These are phyloP conservation scores for Neoscytalidium dimidiatum DNA, from an alignment of 2,329 filamentous ascomycete genomes.

Conservation along the genomic window DNA sequence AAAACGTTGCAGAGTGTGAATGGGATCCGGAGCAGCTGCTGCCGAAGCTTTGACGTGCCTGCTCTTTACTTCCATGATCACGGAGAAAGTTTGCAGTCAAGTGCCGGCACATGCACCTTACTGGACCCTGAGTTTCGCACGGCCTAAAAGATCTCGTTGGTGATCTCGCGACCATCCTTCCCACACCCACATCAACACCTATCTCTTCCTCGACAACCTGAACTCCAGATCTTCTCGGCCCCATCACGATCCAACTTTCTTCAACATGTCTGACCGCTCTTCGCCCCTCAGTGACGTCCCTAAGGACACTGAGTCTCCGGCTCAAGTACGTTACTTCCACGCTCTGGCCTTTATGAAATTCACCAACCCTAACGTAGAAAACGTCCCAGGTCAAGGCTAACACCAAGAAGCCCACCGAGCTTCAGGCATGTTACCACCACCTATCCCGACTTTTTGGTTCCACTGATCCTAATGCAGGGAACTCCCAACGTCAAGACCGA, in stretches of 20 bases:
- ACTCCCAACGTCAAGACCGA: too few relatives aligned
- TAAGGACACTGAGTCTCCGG: neutral
- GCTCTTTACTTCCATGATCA: neutral
- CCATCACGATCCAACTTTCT: neutral
- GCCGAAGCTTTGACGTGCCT: neutral
- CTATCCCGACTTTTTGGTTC: too few relatives aligned
- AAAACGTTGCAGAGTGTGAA: neutral
- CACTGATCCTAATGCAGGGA: too few relatives aligned
- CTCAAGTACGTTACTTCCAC: neutral
- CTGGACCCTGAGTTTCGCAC: neutral
- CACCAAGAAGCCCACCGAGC: too few relatives aligned
- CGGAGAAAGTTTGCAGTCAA: neutral
- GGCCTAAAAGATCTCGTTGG: neutral
- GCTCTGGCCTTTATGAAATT: too few relatives aligned
- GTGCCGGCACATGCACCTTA: neutral
- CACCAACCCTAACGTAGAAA: too few relatives aligned
- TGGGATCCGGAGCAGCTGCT: neutral
- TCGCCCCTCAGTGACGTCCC: neutral
- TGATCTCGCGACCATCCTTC: neutral
- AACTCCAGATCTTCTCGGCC: neutral
- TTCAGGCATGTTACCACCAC: too few relatives aligned
- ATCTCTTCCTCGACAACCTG: neutral
- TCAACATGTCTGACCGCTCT: neutral
- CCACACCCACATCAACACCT: neutral
- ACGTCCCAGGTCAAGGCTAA: neutral